These are phyloP conservation scores for Cylindrotheca closterium DNA, from an alignment of 108 stramenopile species.

Conservation along the genomic window DNA sequence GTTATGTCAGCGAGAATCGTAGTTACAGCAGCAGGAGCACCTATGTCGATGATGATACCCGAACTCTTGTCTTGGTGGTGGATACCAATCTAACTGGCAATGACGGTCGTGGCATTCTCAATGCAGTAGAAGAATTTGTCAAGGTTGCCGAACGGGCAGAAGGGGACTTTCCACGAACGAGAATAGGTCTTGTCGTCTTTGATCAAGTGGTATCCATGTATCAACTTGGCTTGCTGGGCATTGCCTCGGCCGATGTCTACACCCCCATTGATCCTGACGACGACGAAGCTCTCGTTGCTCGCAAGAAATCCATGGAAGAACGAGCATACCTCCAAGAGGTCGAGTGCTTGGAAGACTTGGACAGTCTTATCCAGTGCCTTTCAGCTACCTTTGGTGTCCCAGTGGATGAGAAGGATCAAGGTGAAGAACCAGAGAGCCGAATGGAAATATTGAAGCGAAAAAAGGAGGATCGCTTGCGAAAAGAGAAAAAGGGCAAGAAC, in stretches of 20 bases:
- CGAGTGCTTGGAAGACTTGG: slow-evolving; percentile 9
- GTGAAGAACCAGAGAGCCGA: slow-evolving; percentile 11
- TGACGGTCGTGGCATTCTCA: slow-evolving; percentile 40
- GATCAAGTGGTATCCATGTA: slow-evolving; percentile 43
- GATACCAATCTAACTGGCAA: slow-evolving; percentile 41
- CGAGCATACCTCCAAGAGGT: slow-evolving; percentile 24
- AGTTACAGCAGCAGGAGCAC: too few species aligned
- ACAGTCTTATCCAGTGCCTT: slow-evolving; percentile 23
- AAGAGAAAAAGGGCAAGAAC: slow-evolving; percentile 7
- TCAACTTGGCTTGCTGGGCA: slow-evolving; percentile 42
- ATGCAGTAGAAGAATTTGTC: slow-evolving; percentile 25
- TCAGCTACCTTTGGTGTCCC: slow-evolving; percentile 40
- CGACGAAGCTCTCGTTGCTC: slow-evolving; percentile 11
- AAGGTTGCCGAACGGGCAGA: background rate
- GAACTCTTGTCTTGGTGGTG: slow-evolving; percentile 38
- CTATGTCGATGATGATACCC: slow-evolving; percentile 19
- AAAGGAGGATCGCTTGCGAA: slow-evolving; percentile 40
- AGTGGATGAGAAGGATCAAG: slow-evolving; percentile 11
- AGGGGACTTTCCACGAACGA: background rate
- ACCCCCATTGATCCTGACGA: background rate
- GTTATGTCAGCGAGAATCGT: too few species aligned
- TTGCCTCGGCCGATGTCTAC: slow-evolving; percentile 48
- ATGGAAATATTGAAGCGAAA: slow-evolving; percentile 36
- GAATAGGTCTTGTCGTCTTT: slow-evolving; percentile 52
- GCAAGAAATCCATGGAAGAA: slow-evolving; percentile 10